Percentiles rank a stretch among this genome's conserved stretches.
Conservation (phyloP, 108 stramenopile genomes). For the Nitzschia sp. region DNA sequence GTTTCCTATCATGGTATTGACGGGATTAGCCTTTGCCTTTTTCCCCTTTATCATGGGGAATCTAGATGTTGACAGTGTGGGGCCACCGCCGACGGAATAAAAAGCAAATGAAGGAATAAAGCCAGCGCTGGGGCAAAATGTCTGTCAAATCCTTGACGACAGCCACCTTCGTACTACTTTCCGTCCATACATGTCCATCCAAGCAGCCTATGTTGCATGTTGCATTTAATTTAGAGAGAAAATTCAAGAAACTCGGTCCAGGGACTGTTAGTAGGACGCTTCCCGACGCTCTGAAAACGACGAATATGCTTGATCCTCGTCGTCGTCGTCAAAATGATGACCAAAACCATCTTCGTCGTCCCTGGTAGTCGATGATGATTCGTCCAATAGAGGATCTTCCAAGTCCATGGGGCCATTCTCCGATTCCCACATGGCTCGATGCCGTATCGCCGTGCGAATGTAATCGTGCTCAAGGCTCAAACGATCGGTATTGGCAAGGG, state of each 20-base stretch:
- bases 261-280: background rate
- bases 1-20: conserved; percentile 71
- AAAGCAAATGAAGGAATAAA: background rate
- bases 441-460: conserved; percentile 33
- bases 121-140: background rate
- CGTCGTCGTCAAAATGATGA: conserved; percentile 17
- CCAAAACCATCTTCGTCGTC: background rate
- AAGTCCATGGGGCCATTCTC: conserved; percentile 15
- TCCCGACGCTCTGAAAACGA: background rate
- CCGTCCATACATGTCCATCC: too few relatives aligned
- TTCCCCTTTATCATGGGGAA: conserved; percentile 79
- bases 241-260: too few relatives aligned
- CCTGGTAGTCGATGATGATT: background rate
- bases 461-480: conserved; percentile 58
- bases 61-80: conserved; percentile 68
- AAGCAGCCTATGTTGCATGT: too few relatives aligned
- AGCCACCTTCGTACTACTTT: too few relatives aligned
- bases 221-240: too few relatives aligned
- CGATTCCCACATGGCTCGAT: conserved; percentile 30
- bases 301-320: conserved; percentile 1
- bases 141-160: background rate
- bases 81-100: conserved; percentile 73
- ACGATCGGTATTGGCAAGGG: conserved; percentile 41
- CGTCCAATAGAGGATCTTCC: background rate
- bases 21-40: conserved; percentile 50